Percentiles rank a stretch among this genome's conserved stretches.
Evolutionary conservation across 306 rosid genomes (phyloP).

Genomic region (Corylus americana): DNA sequence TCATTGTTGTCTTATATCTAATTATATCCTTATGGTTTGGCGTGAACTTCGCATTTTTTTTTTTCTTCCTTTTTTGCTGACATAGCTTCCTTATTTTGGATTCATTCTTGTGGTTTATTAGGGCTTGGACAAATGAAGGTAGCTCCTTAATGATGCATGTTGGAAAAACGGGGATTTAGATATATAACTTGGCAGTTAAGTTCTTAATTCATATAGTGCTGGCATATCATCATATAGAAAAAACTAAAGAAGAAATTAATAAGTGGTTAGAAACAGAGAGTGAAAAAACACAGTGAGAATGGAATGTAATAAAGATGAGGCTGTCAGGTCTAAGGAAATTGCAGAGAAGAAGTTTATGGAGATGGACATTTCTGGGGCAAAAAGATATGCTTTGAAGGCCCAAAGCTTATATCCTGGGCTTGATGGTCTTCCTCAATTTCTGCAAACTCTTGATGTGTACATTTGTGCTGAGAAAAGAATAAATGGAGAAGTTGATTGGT

Average conservation of each 20-base stretch:
- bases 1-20: slow-evolving; percentile 21
- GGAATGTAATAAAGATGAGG: slow-evolving; percentile 62
- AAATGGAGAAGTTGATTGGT: slow-evolving; percentile 64
- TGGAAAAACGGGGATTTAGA: slow-evolving; percentile 20
- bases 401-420: slow-evolving; percentile 53
- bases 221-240: slow-evolving; percentile 26
- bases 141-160: slow-evolving; percentile 24
- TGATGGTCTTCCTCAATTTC: slow-evolving; percentile 60
- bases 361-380: slow-evolving; percentile 53
- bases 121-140: slow-evolving; percentile 31
- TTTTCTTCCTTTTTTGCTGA: slow-evolving; percentile 30
- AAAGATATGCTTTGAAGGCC: slow-evolving; percentile 63
- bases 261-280: slow-evolving; percentile 21
- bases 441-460: slow-evolving; percentile 64
- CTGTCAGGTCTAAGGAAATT: slow-evolving; percentile 55
- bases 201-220: slow-evolving; percentile 21
- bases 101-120: slow-evolving; percentile 23
- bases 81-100: slow-evolving; percentile 31
- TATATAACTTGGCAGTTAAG: slow-evolving; percentile 16
- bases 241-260: slow-evolving; percentile 21
- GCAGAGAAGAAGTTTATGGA: slow-evolving; percentile 63
- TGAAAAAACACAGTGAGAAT: slow-evolving; percentile 38
- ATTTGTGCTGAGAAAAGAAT: slow-evolving; percentile 53
- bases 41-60: slow-evolving; percentile 14
- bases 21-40: background rate